Evolutionary conservation across 768 basidiomycete genomes (phyloP), one percentile per base, ranked within the genome.

Genomic region (Auriscalpium microsporum): DNA sequence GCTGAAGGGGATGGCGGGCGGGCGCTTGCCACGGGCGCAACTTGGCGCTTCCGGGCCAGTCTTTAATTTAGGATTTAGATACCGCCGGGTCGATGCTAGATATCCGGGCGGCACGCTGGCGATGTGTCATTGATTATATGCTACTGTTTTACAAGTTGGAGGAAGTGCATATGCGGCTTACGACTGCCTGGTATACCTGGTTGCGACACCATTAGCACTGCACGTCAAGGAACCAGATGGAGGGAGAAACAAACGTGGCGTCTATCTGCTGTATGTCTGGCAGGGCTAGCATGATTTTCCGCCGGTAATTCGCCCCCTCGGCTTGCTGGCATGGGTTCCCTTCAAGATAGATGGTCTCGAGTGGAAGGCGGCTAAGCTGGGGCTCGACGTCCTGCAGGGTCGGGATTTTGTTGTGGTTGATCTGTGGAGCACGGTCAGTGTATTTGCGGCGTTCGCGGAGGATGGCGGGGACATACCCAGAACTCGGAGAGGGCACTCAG

Each of bases 261-360:
- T 99, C 96, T 50, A 99, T 86, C 71, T 99, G 96, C 64, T 82
- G 82, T 54, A 98, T 71, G 63, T 95, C 90, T 0, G 94, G 94
- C 19, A 96, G 73, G 3, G 84, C 84, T 40, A 98, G 71, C 68
- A 89, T 91, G 53, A 98, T 78, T 73, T 96, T 99, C 52, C 95
- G 76, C 62, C 93, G 74, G 67, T 98, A 99, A 19, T 76, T 80
- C 2, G 79, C 73, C 68, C 81, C 86, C 64, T 97, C 90, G 13
- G 74, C 76, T 46, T 69, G 76, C 67, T 99, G 94, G 60, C 92
- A 88, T 3, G 96, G 96, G 65, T 99, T 99, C 5, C 82, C 86
- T 71, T 99, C 96, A 23, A 99, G 81, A 67, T 99, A 99, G 8
- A 99, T 76, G 1, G 96, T 99, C 66, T 86, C 78, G 11, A 99